These are phyloP conservation scores for Stagonosporopsis rhizophila DNA, from an alignment of 2,329 filamentous ascomycete species.

Conservation along the genomic window DNA sequence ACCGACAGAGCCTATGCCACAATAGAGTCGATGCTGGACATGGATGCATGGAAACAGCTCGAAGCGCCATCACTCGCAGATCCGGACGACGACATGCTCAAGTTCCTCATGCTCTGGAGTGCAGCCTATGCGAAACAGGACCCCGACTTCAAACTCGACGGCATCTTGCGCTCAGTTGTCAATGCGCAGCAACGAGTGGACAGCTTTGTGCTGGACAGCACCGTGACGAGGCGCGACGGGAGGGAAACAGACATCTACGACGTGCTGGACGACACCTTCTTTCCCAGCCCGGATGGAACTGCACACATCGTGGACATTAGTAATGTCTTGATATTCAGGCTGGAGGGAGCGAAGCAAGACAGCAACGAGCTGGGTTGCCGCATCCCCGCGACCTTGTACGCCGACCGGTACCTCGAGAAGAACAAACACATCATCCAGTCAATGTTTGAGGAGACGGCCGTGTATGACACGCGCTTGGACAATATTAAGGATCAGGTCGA, in stretches of 20 bases:
- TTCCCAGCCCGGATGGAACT: slow-evolving; percentile 27
- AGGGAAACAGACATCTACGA: slow-evolving; percentile 59
- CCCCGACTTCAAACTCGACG: slow-evolving; percentile 52
- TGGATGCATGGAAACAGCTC: slow-evolving; percentile 47
- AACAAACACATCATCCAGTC: slow-evolving; percentile 57
- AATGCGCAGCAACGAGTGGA: slow-evolving; percentile 36
- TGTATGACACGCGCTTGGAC: slow-evolving; percentile 37
- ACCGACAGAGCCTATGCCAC: slow-evolving; percentile 67
- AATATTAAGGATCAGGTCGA: slow-evolving; percentile 46
- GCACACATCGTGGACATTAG: slow-evolving; percentile 49
- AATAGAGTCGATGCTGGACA: slow-evolving; percentile 57
- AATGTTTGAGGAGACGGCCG: slow-evolving; percentile 53
- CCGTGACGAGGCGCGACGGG: slow-evolving; percentile 29
- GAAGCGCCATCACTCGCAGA: slow-evolving; percentile 25
- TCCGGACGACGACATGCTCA: slow-evolving; percentile 50
- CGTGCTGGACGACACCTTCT: slow-evolving; percentile 60
- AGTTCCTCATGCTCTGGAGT: slow-evolving; percentile 60
- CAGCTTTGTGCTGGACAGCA: slow-evolving; percentile 41
- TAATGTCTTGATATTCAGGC: slow-evolving; percentile 61
- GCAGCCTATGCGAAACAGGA: slow-evolving; percentile 53
- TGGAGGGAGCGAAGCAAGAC: slow-evolving; percentile 45
- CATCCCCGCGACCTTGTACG: slow-evolving; percentile 62
- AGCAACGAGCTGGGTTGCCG: slow-evolving; percentile 54
- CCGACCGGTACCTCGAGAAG: slow-evolving; percentile 66
- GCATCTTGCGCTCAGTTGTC: slow-evolving; percentile 54